Percentiles rank a stretch among this genome's conserved stretches.
Conservation (phyloP, 495 filamentous ascomycete species). For the Ascodesmis nigricans region DNA sequence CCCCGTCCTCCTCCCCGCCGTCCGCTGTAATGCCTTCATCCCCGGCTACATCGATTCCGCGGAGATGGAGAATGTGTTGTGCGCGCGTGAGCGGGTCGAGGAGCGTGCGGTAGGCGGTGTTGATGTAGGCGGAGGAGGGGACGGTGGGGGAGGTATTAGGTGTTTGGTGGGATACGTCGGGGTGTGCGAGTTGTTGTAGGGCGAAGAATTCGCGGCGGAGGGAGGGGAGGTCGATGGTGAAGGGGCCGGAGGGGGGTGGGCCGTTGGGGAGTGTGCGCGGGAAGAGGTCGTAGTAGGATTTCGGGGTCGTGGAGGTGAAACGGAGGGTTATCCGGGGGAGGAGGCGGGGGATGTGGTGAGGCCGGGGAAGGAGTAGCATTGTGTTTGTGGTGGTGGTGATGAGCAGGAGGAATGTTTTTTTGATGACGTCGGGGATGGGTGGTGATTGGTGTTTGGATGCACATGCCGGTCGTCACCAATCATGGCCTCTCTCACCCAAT, state of each 20-base stretch:
- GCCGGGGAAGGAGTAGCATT: too few relatives aligned
- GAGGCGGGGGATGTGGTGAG: neutral
- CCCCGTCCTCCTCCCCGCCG: conserved; percentile 44
- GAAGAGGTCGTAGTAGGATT: conserved; percentile 57
- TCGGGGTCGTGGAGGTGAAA: conserved; percentile 30
- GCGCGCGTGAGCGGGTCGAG: conserved; percentile 51
- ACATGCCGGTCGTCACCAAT: neutral
- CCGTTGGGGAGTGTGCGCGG: conserved; percentile 56
- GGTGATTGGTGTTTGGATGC: neutral
- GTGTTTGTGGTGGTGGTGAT: too few relatives aligned
- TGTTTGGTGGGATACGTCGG: conserved; percentile 45
- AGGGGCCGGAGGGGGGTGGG: conserved; percentile 55
- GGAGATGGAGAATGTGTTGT: conserved; percentile 55
- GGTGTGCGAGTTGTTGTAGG: conserved; percentile 59
- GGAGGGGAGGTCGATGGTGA: conserved; percentile 41
- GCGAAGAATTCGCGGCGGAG: conserved; percentile 70
- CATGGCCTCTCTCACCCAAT: neutral
- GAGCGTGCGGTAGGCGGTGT: conserved; percentile 74
- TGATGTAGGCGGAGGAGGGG: conserved; percentile 56
- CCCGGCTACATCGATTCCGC: conserved; percentile 52
- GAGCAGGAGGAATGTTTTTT: neutral
- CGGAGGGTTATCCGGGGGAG: neutral
- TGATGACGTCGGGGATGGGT: neutral
- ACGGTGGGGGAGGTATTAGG: conserved; percentile 31
- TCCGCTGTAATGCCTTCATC: conserved; percentile 53